Evolutionary conservation across 257 asterid genomes (phyloP).

Genomic region (Petunia secreta): DNA sequence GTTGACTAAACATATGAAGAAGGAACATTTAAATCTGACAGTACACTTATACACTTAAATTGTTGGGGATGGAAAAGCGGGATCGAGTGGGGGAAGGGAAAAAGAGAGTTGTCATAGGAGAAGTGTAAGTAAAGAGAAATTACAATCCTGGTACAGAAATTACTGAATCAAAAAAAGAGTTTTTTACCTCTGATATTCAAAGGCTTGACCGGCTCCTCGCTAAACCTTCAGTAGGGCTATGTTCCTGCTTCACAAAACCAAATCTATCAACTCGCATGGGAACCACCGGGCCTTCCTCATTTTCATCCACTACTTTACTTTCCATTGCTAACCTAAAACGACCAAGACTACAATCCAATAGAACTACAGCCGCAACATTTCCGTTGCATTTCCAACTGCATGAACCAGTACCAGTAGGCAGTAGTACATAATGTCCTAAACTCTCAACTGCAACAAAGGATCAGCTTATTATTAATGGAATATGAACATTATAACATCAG

Average conservation of each 20-base stretch:
- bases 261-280: constrained; percentile 72
- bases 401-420: neutral
- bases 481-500: neutral
- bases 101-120: neutral
- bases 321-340: constrained; percentile 55
- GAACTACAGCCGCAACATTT: constrained; percentile 34
- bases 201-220: constrained; percentile 60
- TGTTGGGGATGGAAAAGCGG: neutral
- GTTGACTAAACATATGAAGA: neutral
- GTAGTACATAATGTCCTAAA: constrained; percentile 25
- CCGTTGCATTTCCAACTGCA: constrained; percentile 33
- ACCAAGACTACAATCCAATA: constrained; percentile 31
- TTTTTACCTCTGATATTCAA: constrained; percentile 73
- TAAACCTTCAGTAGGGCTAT: constrained; percentile 60
- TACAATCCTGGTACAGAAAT: neutral
- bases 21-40: neutral
- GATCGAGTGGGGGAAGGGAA: neutral
- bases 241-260: constrained; percentile 77
- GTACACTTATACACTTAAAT: neutral
- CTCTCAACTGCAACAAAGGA: constrained; percentile 26
- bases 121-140: neutral
- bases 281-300: constrained; percentile 43
- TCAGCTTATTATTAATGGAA: neutral
- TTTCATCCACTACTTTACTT: constrained; percentile 69
- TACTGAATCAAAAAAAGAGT: neutral